phyloP scores from a whole-genome alignment of 176 grass and related monocot genomes.

The maize (Zea mays) region DNA sequence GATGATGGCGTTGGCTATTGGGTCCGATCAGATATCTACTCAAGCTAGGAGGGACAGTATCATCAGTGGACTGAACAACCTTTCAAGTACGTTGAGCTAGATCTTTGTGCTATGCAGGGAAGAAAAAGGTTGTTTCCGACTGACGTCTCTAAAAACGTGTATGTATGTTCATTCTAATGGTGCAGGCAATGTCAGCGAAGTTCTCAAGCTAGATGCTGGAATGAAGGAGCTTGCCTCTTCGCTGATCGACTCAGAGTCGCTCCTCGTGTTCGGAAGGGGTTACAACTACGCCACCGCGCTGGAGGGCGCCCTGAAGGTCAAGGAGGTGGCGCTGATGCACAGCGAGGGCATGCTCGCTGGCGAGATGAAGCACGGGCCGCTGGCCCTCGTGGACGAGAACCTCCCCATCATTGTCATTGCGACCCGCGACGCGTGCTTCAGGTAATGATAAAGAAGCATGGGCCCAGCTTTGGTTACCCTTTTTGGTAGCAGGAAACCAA shows the following conservation, averaged over 20 bases:
- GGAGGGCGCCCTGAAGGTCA: conserved; percentile 92
- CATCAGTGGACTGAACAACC: conserved; percentile 59
- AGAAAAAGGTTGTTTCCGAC: conserved; percentile 7
- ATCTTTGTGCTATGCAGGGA: background rate
- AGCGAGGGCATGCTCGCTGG: conserved; percentile 96
- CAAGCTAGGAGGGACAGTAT: conserved; percentile 66
- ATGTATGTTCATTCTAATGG: background rate
- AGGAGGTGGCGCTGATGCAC: conserved; percentile 90
- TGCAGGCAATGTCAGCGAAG: conserved; percentile 62
- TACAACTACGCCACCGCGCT: conserved; percentile 92
- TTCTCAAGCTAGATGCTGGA: conserved; percentile 83
- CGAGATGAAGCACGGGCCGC: conserved; percentile 94
- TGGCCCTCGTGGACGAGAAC: conserved; percentile 89
- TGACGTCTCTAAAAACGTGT: background rate
- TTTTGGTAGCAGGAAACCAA: background rate
- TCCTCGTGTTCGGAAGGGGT: conserved; percentile 88
- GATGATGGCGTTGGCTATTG: conserved; percentile 96
- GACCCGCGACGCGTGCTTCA: conserved; percentile 74
- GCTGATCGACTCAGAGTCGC: conserved; percentile 62
- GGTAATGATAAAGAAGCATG: conserved; percentile 31
- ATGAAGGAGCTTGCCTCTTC: conserved; percentile 91
- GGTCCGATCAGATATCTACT: conserved; percentile 90
- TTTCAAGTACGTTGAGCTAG: conserved; percentile 60
- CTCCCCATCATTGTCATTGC: conserved; percentile 92
- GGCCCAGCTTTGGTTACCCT: background rate